Base-by-base conservation (phyloP, 768 basidiomycete genomes). In the Calvatia gigantea region DNA sequence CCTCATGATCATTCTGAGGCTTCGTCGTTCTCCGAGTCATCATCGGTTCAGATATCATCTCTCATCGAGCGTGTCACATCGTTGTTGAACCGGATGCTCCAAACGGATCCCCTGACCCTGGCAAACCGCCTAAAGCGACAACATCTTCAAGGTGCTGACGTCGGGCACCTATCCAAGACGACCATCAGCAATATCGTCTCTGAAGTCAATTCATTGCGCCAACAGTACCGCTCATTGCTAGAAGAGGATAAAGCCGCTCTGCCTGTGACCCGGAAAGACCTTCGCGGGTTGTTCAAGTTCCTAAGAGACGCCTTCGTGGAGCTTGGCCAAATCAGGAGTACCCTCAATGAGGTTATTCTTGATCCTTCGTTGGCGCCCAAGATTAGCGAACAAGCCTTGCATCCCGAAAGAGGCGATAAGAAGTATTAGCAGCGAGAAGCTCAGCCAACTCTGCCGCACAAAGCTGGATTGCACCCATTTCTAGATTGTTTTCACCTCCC, bases 81-180 rank as follows among this genome's bases (percentile, higher is more conserved):
- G 25, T 72, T 98, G 2, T 62, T 77, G 41, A 74, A 67, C 58
- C 73, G 76, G 28, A 77, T 94, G 56, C 74, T 77, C 25, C 82
- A 89, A 59, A 87, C 94, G 1, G 95, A 98, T 61, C 87, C 95
- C 1, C 76, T 87, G 19, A 94, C 92, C 1, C 75, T 98, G 38
- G 92, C 91, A 29, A 90, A 89, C 60, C 86, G 97, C 25, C 75
- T 98, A 25, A 95, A 92, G 70, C 87, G 94, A 54, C 95, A 98
- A 62, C 84, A 94, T 63, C 77, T 98, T 17, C 82, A 82, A 56
- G 88, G 87, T 21, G 89, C 92, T 7, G 94, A 97, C 61, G 80
- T 98, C 28, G 82, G 84, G 28, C 89, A 97, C 66, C 78, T 98
- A 15, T 95, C 94, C 0, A 84, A 87, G 42, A 82, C 81, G 23